phyloP scores from a whole-genome alignment of 495 filamentous ascomycete species.

The Talaromyces trachyspermus region DNA sequence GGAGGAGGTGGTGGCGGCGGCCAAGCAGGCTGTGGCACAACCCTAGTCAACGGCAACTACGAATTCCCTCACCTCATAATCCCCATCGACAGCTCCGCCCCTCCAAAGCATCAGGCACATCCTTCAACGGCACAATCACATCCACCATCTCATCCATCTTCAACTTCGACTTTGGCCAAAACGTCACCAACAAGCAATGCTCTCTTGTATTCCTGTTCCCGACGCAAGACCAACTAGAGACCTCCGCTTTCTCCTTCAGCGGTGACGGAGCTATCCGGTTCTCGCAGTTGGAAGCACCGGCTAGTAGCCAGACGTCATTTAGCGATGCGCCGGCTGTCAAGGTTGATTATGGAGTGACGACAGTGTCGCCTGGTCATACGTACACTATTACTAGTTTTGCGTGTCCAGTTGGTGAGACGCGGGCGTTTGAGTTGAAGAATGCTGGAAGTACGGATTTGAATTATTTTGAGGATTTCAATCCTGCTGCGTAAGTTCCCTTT shows the following conservation, averaged over 20 bases:
- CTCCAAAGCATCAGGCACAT: conserved; percentile 43
- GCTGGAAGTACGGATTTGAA: conserved; percentile 46
- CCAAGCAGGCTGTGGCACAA: conserved; percentile 35
- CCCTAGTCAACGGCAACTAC: conserved; percentile 40
- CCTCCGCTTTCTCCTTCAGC: conserved; percentile 48
- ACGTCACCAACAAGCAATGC: conserved; percentile 51
- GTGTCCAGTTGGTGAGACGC: conserved; percentile 46
- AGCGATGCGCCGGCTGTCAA: conserved; percentile 39
- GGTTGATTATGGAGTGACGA: conserved; percentile 36
- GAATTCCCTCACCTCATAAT: conserved; percentile 63
- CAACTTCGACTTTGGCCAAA: conserved; percentile 58
- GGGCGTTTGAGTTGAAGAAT: conserved; percentile 45
- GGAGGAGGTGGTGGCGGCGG: neutral
- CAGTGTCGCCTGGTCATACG: conserved; percentile 46
- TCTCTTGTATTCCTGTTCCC: conserved; percentile 62
- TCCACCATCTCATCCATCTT: conserved; percentile 52
- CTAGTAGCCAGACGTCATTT: conserved; percentile 38
- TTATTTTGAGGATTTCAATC: conserved; percentile 58
- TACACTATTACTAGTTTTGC: conserved; percentile 48
- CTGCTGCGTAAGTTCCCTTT: conserved; percentile 37
- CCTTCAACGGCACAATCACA: conserved; percentile 47
- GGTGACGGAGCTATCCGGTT: conserved; percentile 53
- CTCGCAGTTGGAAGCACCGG: conserved; percentile 32
- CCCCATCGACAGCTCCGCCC: conserved; percentile 51
- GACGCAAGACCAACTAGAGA: conserved; percentile 38